Evolutionary conservation across 139 green algal genomes (phyloP).

Genomic region (Gonium pectorale): DNA sequence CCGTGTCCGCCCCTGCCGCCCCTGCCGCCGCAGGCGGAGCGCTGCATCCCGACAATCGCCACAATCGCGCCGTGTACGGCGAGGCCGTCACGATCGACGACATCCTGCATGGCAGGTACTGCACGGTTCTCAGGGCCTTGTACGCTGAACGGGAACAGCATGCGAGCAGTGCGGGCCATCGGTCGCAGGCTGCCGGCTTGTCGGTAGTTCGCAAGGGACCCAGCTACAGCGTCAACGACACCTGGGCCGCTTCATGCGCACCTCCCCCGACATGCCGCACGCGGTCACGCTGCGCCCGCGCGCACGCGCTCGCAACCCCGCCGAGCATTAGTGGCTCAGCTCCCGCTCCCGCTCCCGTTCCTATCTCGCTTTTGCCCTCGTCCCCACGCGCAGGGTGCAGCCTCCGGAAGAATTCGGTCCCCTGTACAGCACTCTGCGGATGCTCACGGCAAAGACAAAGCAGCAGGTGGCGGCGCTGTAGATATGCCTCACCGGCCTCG

Average conservation of each 20-base stretch:
- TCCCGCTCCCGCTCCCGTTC: too few relatives aligned
- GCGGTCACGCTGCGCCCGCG: too few relatives aligned
- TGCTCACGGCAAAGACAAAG: constrained; percentile 18
- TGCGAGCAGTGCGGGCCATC: background rate
- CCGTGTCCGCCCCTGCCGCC: background rate
- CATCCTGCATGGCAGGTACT: constrained; percentile 41
- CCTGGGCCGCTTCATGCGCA: too few relatives aligned
- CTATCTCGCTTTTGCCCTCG: background rate
- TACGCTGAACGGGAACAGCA: background rate
- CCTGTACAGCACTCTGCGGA: constrained; percentile 34
- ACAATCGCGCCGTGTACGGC: constrained; percentile 43
- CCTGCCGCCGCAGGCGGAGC: background rate
- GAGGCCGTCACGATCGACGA: constrained; percentile 12
- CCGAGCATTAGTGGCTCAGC: too few relatives aligned
- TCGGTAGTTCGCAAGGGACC: too few relatives aligned
- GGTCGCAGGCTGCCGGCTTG: background rate
- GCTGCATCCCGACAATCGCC: constrained; percentile 36
- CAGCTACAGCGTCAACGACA: too few relatives aligned
- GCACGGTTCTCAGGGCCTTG: background rate
- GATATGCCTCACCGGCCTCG: too few relatives aligned
- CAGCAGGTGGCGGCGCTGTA: constrained; percentile 42
- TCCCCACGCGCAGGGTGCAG: background rate
- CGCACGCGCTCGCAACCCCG: too few relatives aligned
- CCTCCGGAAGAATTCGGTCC: constrained; percentile 28
- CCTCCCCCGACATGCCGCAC: too few relatives aligned